Evolutionary conservation across 2,329 filamentous ascomycete species (phyloP).

Genomic region (Teratosphaeriaceae sp.): DNA sequence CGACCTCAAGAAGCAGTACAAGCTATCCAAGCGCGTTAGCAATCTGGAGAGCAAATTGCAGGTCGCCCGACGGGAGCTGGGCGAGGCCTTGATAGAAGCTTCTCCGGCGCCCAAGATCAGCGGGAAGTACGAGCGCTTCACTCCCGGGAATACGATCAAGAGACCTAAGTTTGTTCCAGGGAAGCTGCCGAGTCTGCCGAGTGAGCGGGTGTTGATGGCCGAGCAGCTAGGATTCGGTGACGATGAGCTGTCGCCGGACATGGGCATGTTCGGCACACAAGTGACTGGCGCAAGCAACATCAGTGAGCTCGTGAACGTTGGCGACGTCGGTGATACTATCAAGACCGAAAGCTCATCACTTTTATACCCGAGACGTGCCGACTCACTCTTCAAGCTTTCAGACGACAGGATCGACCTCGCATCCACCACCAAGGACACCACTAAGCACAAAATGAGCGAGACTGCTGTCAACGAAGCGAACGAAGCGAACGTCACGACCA

Average conservation of each 20-base stretch:
- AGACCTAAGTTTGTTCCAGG: slow-evolving; percentile 29
- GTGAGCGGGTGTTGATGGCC: slow-evolving; percentile 32
- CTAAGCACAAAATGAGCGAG: not conserved
- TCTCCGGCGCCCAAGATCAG: slow-evolving; percentile 33
- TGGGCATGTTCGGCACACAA: slow-evolving; percentile 7
- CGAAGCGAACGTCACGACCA: too few species aligned
- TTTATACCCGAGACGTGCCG: slow-evolving; percentile 16
- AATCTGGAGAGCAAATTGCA: slow-evolving; percentile 54
- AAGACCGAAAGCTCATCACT: slow-evolving; percentile 12
- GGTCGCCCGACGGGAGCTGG: slow-evolving; percentile 49
- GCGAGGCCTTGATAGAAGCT: slow-evolving; percentile 40
- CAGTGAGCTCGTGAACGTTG: slow-evolving; percentile 16
- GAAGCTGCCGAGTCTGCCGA: slow-evolving; percentile 32
- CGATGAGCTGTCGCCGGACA: slow-evolving; percentile 6
- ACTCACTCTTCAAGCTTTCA: slow-evolving; percentile 17
- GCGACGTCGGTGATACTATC: slow-evolving; percentile 14
- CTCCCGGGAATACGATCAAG: slow-evolving; percentile 23
- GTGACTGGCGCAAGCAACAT: slow-evolving; percentile 12
- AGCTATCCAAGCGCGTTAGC: slow-evolving; percentile 53
- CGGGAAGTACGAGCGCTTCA: slow-evolving; percentile 30
- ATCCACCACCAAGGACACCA: not conserved
- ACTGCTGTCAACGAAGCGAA: too few species aligned
- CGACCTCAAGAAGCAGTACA: slow-evolving; percentile 51
- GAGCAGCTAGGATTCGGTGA: slow-evolving; percentile 15
- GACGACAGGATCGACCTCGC: slow-evolving; percentile 11